phyloP scores from a whole-genome alignment of 2,329 filamentous ascomycete species.

The Bipolaris oryzae region DNA sequence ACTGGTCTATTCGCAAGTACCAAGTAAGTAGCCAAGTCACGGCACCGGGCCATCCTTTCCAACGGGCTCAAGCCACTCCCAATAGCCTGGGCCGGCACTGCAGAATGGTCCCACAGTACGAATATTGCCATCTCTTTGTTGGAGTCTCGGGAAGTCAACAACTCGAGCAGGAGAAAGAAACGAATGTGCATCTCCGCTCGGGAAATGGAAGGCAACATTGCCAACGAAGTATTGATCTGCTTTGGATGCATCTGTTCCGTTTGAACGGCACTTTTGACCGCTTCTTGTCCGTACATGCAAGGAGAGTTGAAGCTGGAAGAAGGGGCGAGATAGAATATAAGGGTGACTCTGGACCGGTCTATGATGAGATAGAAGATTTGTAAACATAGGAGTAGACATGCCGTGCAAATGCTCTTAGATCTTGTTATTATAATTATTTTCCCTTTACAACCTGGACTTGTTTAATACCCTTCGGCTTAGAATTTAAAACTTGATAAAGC shows the following conservation, averaged over 20 bases:
- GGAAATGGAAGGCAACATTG: conserved; percentile 20
- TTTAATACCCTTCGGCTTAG: not conserved
- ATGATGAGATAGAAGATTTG: not conserved
- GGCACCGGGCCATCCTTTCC: not conserved
- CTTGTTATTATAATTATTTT: too few relatives aligned
- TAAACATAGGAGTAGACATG: not conserved
- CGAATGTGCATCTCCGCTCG: conserved; percentile 15
- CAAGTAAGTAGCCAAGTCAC: conserved; percentile 1
- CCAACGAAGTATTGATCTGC: conserved; percentile 2
- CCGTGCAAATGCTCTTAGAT: too few relatives aligned
- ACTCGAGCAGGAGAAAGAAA: conserved; percentile 8
- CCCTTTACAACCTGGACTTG: too few relatives aligned
- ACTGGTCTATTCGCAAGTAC: not conserved
- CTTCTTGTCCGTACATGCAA: conserved; percentile 3
- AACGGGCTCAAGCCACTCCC: not conserved
- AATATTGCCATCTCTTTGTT: conserved; percentile 2
- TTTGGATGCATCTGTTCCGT: conserved; percentile 11
- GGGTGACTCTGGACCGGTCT: not conserved
- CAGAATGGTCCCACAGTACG: not conserved
- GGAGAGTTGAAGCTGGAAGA: not conserved
- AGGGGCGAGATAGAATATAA: conserved; percentile 7
- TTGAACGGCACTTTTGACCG: conserved; percentile 20
- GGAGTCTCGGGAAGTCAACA: conserved; percentile 6
- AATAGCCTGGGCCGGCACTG: not conserved
- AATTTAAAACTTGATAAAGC: not conserved